Percentiles rank a stretch among this genome's conserved stretches.
Conservation (phyloP, 2,329 filamentous ascomycete genomes). For the Metarhizium brunneum region DNA sequence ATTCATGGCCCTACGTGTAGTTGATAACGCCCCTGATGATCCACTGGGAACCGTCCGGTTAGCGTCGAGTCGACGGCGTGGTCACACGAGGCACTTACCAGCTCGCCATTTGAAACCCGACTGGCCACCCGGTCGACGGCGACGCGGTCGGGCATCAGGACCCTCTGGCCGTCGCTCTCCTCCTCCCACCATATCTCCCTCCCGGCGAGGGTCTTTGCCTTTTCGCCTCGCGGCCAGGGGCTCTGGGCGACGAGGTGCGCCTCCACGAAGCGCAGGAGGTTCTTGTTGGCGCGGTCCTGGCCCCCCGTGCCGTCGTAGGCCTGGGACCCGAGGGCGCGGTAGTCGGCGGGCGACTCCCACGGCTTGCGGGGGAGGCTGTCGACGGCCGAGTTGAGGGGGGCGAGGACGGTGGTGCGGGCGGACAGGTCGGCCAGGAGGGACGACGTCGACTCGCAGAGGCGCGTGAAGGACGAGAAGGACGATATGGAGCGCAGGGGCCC, state of each 20-base stretch:
- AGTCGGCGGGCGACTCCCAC: constrained; percentile 72
- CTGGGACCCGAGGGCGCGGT: constrained; percentile 52
- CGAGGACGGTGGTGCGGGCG: constrained; percentile 74
- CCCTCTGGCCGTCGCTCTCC: constrained; percentile 54
- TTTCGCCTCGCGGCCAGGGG: constrained; percentile 64
- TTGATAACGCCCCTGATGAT: constrained; percentile 48
- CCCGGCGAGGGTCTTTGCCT: constrained; percentile 52
- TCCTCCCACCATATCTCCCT: constrained; percentile 85
- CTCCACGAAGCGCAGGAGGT: constrained; percentile 74
- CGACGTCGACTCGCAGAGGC: constrained; percentile 62
- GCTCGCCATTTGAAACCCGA: constrained; percentile 76
- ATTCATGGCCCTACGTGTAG: constrained; percentile 20
- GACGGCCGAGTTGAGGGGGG: constrained; percentile 76
- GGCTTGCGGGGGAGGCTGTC: constrained; percentile 73
- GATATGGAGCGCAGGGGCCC: constrained; percentile 70
- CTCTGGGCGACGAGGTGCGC: constrained; percentile 68
- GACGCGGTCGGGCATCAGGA: constrained; percentile 71
- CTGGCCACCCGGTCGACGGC: constrained; percentile 67
- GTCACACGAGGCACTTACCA: constrained; percentile 35
- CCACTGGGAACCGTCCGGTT: constrained; percentile 42
- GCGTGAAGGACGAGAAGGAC: constrained; percentile 73
- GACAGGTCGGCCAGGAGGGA: constrained; percentile 56
- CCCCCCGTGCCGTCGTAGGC: constrained; percentile 72
- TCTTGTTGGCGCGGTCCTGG: constrained; percentile 64
- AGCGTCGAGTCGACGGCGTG: background rate